These are phyloP conservation scores for Globisporangium viniferum DNA, from an alignment of 352 stramenopile genomes.

Conservation along the genomic window DNA sequence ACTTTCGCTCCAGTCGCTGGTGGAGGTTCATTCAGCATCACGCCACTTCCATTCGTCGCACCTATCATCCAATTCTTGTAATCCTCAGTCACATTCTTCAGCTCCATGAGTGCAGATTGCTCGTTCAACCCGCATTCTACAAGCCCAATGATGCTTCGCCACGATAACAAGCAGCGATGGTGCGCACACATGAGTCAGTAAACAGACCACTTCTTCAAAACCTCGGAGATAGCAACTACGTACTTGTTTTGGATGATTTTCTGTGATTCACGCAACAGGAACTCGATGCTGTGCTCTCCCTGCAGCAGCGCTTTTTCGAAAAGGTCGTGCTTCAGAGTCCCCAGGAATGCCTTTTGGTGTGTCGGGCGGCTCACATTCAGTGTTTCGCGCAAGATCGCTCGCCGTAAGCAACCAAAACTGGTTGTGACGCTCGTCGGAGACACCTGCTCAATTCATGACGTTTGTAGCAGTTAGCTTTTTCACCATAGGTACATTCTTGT, in stretches of 20 bases:
- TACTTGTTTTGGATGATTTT: conserved; percentile 64
- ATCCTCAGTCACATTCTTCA: conserved; percentile 52
- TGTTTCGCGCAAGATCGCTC: conserved; percentile 64
- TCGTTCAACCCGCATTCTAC: conserved; percentile 66
- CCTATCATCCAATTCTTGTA: conserved; percentile 48
- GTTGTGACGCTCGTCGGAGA: conserved; percentile 79
- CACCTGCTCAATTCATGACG: conserved; percentile 32
- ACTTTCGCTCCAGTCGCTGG: conserved; percentile 25
- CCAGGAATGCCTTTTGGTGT: conserved; percentile 61
- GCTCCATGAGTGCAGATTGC: conserved; percentile 48
- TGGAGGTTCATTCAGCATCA: conserved; percentile 37
- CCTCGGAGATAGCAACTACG: conserved; percentile 3
- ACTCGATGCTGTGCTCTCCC: conserved; percentile 25
- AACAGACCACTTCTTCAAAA: neutral
- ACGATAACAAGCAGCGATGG: neutral
- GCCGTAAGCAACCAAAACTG: conserved; percentile 68
- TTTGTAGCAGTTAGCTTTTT: neutral
- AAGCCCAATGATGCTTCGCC: conserved; percentile 54
- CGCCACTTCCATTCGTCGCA: neutral
- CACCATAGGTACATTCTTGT: neutral
- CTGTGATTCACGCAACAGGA: conserved; percentile 39
- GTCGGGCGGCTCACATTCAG: conserved; percentile 55
- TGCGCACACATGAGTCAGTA: conserved; percentile 2
- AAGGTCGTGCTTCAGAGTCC: conserved; percentile 82
- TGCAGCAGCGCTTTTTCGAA: conserved; percentile 62